Evolutionary conservation across 495 filamentous ascomycete species (phyloP).

Genomic region (Trypethelium eluteriae): DNA sequence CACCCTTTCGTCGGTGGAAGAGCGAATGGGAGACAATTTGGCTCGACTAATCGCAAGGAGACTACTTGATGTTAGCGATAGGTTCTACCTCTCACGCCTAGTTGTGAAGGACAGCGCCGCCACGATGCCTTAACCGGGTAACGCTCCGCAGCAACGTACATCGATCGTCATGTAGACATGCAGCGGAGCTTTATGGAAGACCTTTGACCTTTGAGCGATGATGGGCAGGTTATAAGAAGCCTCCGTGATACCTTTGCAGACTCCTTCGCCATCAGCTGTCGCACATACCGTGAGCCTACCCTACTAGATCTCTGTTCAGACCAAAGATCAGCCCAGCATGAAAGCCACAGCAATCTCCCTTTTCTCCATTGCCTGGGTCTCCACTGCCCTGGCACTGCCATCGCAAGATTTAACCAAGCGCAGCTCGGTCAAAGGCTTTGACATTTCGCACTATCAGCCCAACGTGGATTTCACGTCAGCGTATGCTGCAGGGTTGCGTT

Average conservation of each 20-base stretch:
- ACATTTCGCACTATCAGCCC: constrained; percentile 55
- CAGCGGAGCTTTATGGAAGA: no score
- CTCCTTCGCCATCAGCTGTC: neutral
- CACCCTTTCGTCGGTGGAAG: neutral
- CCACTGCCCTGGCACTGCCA: neutral
- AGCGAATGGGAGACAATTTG: neutral
- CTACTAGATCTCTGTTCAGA: neutral
- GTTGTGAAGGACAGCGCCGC: neutral
- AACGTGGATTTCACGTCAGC: constrained; percentile 51
- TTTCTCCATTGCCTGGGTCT: neutral
- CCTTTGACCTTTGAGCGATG: neutral
- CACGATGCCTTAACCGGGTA: neutral
- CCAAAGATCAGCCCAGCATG: neutral
- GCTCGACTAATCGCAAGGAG: neutral
- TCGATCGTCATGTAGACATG: no score
- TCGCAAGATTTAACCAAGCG: constrained; percentile 15
- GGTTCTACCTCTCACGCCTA: neutral
- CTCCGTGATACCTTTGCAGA: neutral
- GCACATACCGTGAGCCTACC: neutral
- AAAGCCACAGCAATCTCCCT: neutral
- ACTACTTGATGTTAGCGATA: neutral
- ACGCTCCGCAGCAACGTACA: no score
- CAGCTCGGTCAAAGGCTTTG: constrained; percentile 51
- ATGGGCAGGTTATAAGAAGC: neutral
- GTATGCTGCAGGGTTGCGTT: constrained; percentile 52